Evolutionary conservation across 352 stramenopile species (phyloP).

Genomic region (Pythium coloratum): DNA sequence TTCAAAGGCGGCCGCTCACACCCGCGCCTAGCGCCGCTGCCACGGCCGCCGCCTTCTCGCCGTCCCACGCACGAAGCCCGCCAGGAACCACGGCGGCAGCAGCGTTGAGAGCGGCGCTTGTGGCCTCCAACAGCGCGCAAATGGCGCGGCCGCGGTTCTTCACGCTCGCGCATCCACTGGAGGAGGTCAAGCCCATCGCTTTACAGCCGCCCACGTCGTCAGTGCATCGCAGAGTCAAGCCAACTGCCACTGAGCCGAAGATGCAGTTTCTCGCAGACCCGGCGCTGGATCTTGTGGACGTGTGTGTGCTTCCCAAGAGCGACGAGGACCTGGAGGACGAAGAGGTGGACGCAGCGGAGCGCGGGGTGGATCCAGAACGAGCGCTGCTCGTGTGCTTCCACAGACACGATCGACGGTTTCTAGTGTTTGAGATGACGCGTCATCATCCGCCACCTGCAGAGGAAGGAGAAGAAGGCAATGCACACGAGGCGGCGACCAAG

Average conservation of each 20-base stretch:
- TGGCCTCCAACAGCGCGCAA: neutral
- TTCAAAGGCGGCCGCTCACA: constrained; percentile 56
- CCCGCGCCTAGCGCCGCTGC: constrained; percentile 35
- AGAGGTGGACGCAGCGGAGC: neutral
- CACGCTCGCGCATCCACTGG: constrained; percentile 67
- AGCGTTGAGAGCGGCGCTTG: neutral
- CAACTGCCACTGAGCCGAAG: neutral
- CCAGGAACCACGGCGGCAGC: neutral
- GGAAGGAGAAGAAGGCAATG: neutral
- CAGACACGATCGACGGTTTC: constrained; percentile 45
- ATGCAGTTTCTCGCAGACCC: constrained; percentile 52
- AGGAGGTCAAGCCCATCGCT: constrained; percentile 74
- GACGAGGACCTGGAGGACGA: constrained; percentile 10
- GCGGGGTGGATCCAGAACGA: constrained; percentile 4
- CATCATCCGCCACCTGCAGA: neutral
- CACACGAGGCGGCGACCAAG: neutral
- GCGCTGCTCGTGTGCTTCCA: constrained; percentile 56
- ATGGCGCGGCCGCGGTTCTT: constrained; percentile 58
- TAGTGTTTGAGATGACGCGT: constrained; percentile 42
- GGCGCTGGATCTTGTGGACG: constrained; percentile 48
- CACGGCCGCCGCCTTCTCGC: constrained; percentile 32
- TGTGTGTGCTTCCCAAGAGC: constrained; percentile 27
- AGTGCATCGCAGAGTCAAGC: neutral
- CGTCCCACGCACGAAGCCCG: constrained; percentile 11
- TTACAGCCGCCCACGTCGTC: neutral